Base-by-base conservation (phyloP, 108 stramenopile species). In the Nitzschia sp. region DNA sequence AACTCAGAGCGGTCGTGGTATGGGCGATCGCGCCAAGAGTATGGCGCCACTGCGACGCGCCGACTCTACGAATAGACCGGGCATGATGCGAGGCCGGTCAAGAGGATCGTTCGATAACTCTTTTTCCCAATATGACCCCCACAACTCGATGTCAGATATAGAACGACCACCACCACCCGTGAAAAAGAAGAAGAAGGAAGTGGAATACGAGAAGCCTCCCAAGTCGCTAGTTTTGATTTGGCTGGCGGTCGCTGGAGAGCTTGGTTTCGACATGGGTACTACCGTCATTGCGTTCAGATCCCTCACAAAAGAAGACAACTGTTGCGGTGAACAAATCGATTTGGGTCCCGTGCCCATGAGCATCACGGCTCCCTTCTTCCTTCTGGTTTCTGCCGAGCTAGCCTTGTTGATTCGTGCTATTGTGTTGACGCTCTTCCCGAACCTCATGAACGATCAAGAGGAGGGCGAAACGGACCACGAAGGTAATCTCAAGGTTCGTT, bases 231-330 rank as follows among this genome's bases (percentile, higher is more conserved):
- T 75, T 6, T 21, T 75, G 15, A 75, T 75, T 38, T 75, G 73
- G 73, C 15, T 66, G 38, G 32, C 71, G 15, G 53, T 66, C 15
- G 69, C 63, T 0, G 63, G 41, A 36, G 64, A 77, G 45, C 41
- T 77, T 4, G 76, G 57, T 45, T 61, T 77, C 33, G 76, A 77
- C 69, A 28, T 77, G n/a, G 68, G 45, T 3, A 77, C 76, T 8
- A 71, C 76, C 1, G 41, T 52, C 28, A 77, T 77, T 45, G 69
- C 76, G 0, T 71, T 77, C 57, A 6, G 38, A 15, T 33, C 59
- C 15, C 22, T 71, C 6, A 36, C 47, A 19, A 58, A 68, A 41
- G 34, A 52, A 41, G 45, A 32, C 15, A 25, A 66, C 2, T 77
- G 76, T 45, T 77, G 76, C 30, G 76, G 68, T 6, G 17, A 58